Evolutionary conservation across 208 protist genomes (phyloP), one percentile per base, ranked within the genome.

Genomic region (Acanthamoeba triangularis): DNA sequence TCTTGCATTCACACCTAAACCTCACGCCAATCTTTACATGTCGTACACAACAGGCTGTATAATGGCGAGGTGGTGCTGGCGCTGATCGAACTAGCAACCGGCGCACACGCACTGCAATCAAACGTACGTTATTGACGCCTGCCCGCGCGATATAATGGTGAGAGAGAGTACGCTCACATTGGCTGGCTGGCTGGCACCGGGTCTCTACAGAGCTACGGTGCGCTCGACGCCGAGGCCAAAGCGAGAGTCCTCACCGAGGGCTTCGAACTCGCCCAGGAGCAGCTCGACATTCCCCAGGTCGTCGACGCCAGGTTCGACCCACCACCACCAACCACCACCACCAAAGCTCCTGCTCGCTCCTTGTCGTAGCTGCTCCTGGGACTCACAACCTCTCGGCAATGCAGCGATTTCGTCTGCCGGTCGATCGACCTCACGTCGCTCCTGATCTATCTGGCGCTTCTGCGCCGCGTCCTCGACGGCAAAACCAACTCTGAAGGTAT

Each of bases 371-470:
- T 59, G 2, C 13, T 44, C 3, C 47, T 67, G 14, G 20, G 10
- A 0, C 35, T 90, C 56, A 33, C 35, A 33, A 4, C n/a, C n/a
- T n/a, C n/a, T n/a, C 37, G 44, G 5, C 23, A 47, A 47, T 47
- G 0, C 82, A 90, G 82, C 28, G 82, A 90, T 28, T 67, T 90
- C 7, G 16, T 61, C 14, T 11, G 35, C 11, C 56, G 23, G 23
- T 37, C n/a, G 7, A 65, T 90, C 28, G 82, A 90, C 30, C 82
- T 67, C 41, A 90, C 82, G 28, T 90, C 82, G n/a, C 47, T 90
- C 30, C 56, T 90, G 6, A 5, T 90, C 56, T 90, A 90, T 37
- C 8, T 90, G 82, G 82, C 82, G 3, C 82, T 90, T 25, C 30
- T 90, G 35, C 35, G 49, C 13, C 56, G 72, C 23, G 72, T 80